phyloP scores from a whole-genome alignment of 805 yeast species.

The Candida andamanensis region DNA sequence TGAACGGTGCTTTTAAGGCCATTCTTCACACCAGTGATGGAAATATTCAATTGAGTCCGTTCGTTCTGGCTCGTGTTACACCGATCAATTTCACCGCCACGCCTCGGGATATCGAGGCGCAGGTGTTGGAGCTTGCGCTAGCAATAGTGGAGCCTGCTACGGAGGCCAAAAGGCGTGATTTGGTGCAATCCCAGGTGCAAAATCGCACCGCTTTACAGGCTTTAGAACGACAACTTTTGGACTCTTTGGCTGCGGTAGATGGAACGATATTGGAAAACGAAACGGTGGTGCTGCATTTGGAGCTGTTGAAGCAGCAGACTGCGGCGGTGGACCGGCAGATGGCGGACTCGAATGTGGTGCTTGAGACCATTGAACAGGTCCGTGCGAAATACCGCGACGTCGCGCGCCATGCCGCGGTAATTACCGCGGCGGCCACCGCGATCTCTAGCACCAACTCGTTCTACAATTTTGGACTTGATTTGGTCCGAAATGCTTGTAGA shows the following conservation, averaged over 20 bases:
- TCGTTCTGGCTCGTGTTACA: constrained; percentile 57
- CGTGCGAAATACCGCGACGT: constrained; percentile 46
- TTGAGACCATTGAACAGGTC: constrained; percentile 48
- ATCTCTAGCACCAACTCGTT: constrained; percentile 38
- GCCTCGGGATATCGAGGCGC: constrained; percentile 56
- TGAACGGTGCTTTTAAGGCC: constrained; percentile 58
- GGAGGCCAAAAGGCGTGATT: constrained; percentile 49
- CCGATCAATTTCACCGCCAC: constrained; percentile 73
- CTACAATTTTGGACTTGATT: constrained; percentile 54
- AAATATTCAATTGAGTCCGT: constrained; percentile 41
- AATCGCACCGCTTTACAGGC: constrained; percentile 48
- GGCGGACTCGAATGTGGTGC: constrained; percentile 48
- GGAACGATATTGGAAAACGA: constrained; percentile 69
- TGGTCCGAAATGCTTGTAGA: constrained; percentile 13
- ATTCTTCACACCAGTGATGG: constrained; percentile 60
- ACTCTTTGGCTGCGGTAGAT: constrained; percentile 49
- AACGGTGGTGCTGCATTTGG: constrained; percentile 53
- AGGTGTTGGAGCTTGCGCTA: constrained; percentile 55
- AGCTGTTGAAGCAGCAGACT: constrained; percentile 61
- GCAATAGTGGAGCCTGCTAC: constrained; percentile 59
- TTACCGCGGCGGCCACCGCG: constrained; percentile 44
- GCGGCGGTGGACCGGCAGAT: constrained; percentile 48
- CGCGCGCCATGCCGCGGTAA: constrained; percentile 48
- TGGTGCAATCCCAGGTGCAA: constrained; percentile 53
- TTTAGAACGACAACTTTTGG: constrained; percentile 57